Evolutionary conservation across 345 rosid genomes (phyloP), one percentile per base, ranked within the genome.

Genomic region (Hevea brasiliensis): DNA sequence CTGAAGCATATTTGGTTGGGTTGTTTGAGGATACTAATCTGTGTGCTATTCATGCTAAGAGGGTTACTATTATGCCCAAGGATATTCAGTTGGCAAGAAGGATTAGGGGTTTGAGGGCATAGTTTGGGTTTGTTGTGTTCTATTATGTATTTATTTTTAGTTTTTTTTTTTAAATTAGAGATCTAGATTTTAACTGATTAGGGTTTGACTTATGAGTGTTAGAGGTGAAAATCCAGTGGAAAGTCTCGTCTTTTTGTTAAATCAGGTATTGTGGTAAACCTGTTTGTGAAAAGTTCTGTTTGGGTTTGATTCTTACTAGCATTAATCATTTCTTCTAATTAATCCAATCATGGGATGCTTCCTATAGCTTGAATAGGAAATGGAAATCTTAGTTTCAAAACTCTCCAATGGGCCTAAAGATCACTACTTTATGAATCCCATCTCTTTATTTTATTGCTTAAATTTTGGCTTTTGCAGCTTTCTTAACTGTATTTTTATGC

Each of bases 61-160:
- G 76, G 8, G 76, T 73, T 47, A 73, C 76, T 3, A 73, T 74
- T 9, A 74, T 74, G 77, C 77, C 77, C 20, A 74, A 74, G 59
- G 77, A 66, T 66, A 56, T 65, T 35, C 74, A 72, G 26, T 54
- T 72, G 37, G 74, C 75, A 1, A 12, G 75, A 11, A 72, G 75
- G 20, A 72, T 61, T n/a, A 29, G 75, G 12, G 75, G 75, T 8
- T 60, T 61, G 47, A 72, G 75, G 60, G 75, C 75, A 61, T 72
- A 72, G 65, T 23, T 71, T 59, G 0, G 6, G 57, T 24, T 4
- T 26, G 20, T 48, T 23, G 13, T 50, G 9, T 3, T 20, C 1
- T 21, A 15, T 64, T 64, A 7, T 1, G 4, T 10, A 8, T 12
- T 0, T 18, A 15, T 3, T 20, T 51, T 37, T n/a, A n/a, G n/a